A percentile compares a stretch with the other conserved stretches of the same genome.
These are phyloP conservation scores for Cercospora zeae-maydis DNA, from an alignment of 2,329 filamentous ascomycete species.

Conservation along the genomic window DNA sequence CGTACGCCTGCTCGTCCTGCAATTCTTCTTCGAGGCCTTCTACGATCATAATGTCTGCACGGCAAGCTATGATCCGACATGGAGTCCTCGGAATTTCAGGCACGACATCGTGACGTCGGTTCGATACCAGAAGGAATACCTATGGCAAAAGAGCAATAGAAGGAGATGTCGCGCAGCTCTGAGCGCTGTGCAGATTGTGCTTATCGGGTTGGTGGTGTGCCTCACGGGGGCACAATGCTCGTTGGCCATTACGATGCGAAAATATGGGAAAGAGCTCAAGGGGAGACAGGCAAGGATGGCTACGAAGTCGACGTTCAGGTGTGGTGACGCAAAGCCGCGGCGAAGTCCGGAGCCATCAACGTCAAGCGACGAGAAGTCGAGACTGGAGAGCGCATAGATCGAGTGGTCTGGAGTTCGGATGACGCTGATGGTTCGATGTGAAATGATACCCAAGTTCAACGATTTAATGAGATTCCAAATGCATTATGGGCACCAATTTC, in stretches of 20 bases:
- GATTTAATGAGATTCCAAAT: slow-evolving; percentile 9
- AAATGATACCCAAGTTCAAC: slow-evolving; percentile 12
- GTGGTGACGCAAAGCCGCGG: slow-evolving; percentile 5
- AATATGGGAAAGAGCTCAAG: slow-evolving; percentile 20
- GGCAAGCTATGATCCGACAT: slow-evolving; percentile 21
- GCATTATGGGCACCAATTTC: slow-evolving; percentile 18
- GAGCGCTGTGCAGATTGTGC: slow-evolving; percentile 22
- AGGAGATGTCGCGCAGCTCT: slow-evolving; percentile 24
- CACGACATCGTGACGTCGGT: slow-evolving; percentile 26
- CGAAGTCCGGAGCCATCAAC: slow-evolving; percentile 12
- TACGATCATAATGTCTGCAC: slow-evolving; percentile 26
- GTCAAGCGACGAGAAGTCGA: slow-evolving; percentile 15
- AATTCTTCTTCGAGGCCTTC: slow-evolving; percentile 28
- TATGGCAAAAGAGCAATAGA: slow-evolving; percentile 18
- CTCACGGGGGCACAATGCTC: slow-evolving; percentile 22
- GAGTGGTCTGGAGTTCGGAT: background rate
- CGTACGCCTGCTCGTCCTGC: slow-evolving; percentile 25
- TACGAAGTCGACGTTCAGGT: background rate
- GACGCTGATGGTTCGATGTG: slow-evolving; percentile 4
- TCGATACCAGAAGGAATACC: slow-evolving; percentile 23
- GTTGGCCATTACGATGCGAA: slow-evolving; percentile 23
- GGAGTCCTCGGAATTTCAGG: slow-evolving; percentile 22
- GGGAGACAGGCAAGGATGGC: background rate
- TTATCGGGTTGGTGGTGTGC: slow-evolving; percentile 18
- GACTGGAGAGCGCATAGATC: slow-evolving; percentile 6